Base-by-base conservation (phyloP, 202 grass and related monocot genomes). In the Alloteropsis angusta region DNA sequence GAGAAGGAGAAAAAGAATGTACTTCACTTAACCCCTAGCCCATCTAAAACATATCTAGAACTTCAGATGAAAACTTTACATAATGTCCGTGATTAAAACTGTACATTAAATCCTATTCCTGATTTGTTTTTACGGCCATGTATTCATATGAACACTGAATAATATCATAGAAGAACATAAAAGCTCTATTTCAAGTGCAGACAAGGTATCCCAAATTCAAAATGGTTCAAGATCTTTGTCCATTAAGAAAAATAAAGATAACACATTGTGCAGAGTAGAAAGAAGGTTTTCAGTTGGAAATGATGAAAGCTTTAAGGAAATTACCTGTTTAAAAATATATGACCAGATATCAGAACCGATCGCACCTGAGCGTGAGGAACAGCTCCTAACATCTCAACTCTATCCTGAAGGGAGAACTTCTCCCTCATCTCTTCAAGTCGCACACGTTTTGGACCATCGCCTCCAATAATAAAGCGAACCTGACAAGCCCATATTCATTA, bases 361-460 rank as follows among this genome's bases (percentile, higher is more conserved):
- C 77, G 91, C 53, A 97, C 94, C 79, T 94, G 87, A 86, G 91
- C 87, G 92, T 97, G 94, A 70, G 91, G 91, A 35, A 97, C 94
- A 82, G 91, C 94, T 39, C 91, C 94, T 82, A 97, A 84, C 94
- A 97, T 97, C 57, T 97, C 89, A 80, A 97, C 91, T 90, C 91
- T 91, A 71, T 97, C 94, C 75, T 97, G 94, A 77, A 97, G 87
- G 85, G 94, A 94, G 71, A 92, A 92, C 60, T 94, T 94, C 78
- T 97, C 94, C 74, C 94, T 94, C 94, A 97, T 97, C 71, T 97
- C 91, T 85, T 97, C 94, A 52, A 97, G 77, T 47, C 94, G 85
- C 55, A 97, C 94, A 76, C 94, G 83, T 87, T 97, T 97, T 70
- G 91, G 91, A 53, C 91, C 94, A 92, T 97, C 94, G 83, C 94